Evolutionary conservation across 768 basidiomycete species (phyloP), one percentile per base, ranked within the genome.

Genomic region (Mycena polygramma): DNA sequence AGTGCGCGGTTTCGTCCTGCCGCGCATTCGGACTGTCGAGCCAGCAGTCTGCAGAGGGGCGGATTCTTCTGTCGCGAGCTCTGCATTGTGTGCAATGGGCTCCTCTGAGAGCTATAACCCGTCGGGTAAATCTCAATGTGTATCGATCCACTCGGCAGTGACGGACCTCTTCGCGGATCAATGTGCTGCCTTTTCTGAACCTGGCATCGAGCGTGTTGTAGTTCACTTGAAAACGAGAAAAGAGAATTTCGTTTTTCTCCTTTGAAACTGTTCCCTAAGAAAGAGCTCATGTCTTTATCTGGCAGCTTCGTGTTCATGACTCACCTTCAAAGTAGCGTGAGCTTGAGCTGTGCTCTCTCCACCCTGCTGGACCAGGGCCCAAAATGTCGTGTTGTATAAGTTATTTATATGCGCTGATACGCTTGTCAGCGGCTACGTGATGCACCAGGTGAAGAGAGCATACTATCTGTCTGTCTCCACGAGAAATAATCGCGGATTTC

Each of bases 331-430:
- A 0, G 89, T 89, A 36, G 89, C 88, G 77, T 98, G 94, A 1
- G 97, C 97, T 68, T 97, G 88, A 4, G 90, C 85, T 2, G 92
- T 90, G 2, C 90, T 90, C 78, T 93, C 84, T 0, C 91, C 92
- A n/a, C 91, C 93, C 74, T 94, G 87, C 52, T 92, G 91, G 0
- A 99, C 90, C 41, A 99, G 87, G 0, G 96, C 94, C 98, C 97
- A 99, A 77, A 99, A 99, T 0, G 83, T 85, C 0, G 98, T 98
- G 77, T 99, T 99, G 83, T 99, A 97, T 26, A 99, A 82, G 78
- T 99, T 99, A 78, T 99, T 99, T 78, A 99, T 93, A 78, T 99
- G 98, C 0, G 98, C 97, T 98, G 35, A 97, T 55, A n/a, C 30
- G n/a, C 59, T n/a, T 7, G 19, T 67, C 41, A 60, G 49, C 41